Conservation (phyloP, 805 yeast genomes). For the Yamadazyma ubonensis region DNA sequence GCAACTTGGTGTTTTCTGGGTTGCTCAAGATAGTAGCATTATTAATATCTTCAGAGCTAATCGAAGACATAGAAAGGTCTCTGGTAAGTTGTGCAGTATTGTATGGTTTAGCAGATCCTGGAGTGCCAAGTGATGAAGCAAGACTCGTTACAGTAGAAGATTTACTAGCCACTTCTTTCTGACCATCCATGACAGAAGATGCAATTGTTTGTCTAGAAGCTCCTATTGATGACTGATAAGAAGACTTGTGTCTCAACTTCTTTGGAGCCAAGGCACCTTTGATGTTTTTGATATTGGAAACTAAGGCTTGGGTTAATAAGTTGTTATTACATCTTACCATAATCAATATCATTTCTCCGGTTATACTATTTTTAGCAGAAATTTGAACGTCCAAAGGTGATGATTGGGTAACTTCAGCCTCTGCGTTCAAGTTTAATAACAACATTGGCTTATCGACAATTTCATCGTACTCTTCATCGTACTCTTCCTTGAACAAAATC, state of each 20-base stretch:
- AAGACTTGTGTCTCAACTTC: constrained; percentile 14
- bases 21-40: constrained; percentile 22
- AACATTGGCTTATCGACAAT: constrained; percentile 36
- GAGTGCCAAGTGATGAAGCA: constrained; percentile 11
- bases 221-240: constrained; percentile 12
- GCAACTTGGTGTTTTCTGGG: constrained; percentile 23
- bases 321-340: constrained; percentile 35
- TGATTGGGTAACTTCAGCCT: constrained; percentile 30
- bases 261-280: constrained; percentile 23
- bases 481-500: constrained; percentile 40
- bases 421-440: constrained; percentile 26
- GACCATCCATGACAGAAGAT: constrained; percentile 38
- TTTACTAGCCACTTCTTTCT: constrained; percentile 19
- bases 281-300: constrained; percentile 26
- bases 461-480: constrained; percentile 28
- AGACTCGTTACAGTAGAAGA: constrained; percentile 27
- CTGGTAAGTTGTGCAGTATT: constrained; percentile 12
- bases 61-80: constrained; percentile 21
- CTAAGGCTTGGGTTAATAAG: constrained; percentile 24
- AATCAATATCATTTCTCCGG: constrained; percentile 25
- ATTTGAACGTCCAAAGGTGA: constrained; percentile 42
- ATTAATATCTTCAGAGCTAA: constrained; percentile 21
- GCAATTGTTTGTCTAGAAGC: constrained; percentile 26
- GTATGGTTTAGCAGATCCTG: background rate
- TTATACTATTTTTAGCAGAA: constrained; percentile 31